These are phyloP conservation scores for Phytopythium montanum DNA, from an alignment of 352 stramenopile species.

Conservation along the genomic window DNA sequence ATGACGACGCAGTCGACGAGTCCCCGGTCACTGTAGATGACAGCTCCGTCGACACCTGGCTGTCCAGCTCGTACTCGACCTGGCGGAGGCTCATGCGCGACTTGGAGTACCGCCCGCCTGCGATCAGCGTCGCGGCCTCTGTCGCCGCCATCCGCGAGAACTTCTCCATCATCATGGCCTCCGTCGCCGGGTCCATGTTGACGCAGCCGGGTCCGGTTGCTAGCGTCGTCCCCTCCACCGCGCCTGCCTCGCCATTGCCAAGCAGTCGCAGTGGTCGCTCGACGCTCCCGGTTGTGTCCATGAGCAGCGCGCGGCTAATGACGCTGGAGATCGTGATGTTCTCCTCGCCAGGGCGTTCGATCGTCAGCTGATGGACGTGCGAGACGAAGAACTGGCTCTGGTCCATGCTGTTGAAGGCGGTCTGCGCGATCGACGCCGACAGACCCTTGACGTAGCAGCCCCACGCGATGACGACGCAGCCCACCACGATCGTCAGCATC, in stretches of 20 bases:
- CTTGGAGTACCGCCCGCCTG: conserved; percentile 20
- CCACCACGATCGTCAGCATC: conserved; percentile 37
- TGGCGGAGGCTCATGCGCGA: conserved; percentile 30
- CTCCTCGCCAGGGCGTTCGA: conserved; percentile 61
- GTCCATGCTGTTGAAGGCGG: conserved; percentile 60
- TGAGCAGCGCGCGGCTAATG: conserved; percentile 56
- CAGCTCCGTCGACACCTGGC: conserved; percentile 17
- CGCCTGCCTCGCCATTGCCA: conserved; percentile 37
- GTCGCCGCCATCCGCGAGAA: conserved; percentile 57
- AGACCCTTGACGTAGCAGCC: conserved; percentile 73
- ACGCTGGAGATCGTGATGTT: conserved; percentile 76
- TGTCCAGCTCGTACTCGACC: conserved; percentile 34
- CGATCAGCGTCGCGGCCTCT: conserved; percentile 39
- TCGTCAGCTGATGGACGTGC: conserved; percentile 64
- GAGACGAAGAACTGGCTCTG: conserved; percentile 59
- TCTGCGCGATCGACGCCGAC: conserved; percentile 59
- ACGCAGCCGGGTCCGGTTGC: conserved; percentile 6
- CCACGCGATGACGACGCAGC: conserved; percentile 58
- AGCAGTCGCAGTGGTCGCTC: conserved; percentile 32
- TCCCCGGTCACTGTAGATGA: conserved; percentile 17
- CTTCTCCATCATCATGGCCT: conserved; percentile 58
- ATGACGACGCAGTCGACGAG: conserved; percentile 19
- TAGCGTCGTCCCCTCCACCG: background rate
- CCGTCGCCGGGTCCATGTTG: conserved; percentile 37
- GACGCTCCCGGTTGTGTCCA: conserved; percentile 33